Conservation (phyloP, 202 grass and related monocot genomes). For the Zizania palustris region DNA sequence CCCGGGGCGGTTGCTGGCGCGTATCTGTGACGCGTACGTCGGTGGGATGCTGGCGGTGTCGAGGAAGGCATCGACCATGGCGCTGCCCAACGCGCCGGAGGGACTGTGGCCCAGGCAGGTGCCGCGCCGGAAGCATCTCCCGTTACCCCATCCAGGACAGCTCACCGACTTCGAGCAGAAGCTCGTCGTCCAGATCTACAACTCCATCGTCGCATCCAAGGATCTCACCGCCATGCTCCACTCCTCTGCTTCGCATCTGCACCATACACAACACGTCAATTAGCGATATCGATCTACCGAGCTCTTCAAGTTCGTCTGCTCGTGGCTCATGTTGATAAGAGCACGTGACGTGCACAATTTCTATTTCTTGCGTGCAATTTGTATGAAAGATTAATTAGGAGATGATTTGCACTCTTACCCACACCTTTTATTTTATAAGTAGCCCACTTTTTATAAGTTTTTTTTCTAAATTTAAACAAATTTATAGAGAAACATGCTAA, state of each 20-base stretch:
- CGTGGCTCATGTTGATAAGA: neutral
- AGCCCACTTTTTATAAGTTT: too few species aligned
- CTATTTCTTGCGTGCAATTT: neutral
- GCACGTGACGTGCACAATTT: neutral
- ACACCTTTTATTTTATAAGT: too few species aligned
- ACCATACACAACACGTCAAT: neutral
- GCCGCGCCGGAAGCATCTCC: conserved; percentile 39
- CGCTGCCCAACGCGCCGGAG: conserved; percentile 39
- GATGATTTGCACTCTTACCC: neutral
- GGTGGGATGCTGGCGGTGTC: conserved; percentile 61
- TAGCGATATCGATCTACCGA: neutral
- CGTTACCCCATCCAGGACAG: neutral
- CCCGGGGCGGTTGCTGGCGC: conserved; percentile 44
- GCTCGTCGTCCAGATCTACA: conserved; percentile 84
- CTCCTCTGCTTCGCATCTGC: conserved; percentile 37
- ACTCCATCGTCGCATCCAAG: conserved; percentile 75
- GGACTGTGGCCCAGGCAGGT: conserved; percentile 49
- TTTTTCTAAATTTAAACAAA: too few species aligned
- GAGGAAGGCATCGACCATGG: conserved; percentile 39
- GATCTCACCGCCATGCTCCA: conserved; percentile 65
- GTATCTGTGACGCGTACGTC: conserved; percentile 69
- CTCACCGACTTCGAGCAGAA: conserved; percentile 61
- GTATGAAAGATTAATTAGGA: neutral
- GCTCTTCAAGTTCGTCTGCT: conserved; percentile 1
- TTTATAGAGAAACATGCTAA: too few species aligned